These are phyloP conservation scores for Colletotrichum tropicicola DNA, from an alignment of 2,329 filamentous ascomycete genomes.

Conservation along the genomic window DNA sequence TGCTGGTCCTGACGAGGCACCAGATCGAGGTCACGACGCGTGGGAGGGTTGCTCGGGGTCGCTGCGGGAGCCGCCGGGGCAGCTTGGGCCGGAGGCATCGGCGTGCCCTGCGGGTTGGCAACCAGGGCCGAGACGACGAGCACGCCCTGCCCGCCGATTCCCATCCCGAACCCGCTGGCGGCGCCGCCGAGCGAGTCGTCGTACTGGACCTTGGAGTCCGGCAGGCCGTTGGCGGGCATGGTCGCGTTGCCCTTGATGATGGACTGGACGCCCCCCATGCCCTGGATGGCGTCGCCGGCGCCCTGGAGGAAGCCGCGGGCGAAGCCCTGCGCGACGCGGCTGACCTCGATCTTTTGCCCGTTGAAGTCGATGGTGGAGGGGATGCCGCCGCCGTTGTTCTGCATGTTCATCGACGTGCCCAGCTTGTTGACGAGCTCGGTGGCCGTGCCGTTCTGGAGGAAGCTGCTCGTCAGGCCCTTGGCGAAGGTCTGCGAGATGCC, in stretches of 20 bases:
- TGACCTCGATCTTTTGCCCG: constrained; percentile 33
- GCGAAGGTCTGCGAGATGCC: constrained; percentile 37
- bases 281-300: constrained; percentile 42
- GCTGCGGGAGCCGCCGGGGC: background rate
- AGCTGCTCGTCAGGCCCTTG: constrained; percentile 39
- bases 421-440: constrained; percentile 34
- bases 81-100: background rate
- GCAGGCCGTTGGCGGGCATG: constrained; percentile 27
- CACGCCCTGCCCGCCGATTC: constrained; percentile 43
- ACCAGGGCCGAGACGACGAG: constrained; percentile 40
- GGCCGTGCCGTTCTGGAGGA: constrained; percentile 42
- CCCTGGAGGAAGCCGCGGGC: constrained; percentile 45
- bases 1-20: constrained; percentile 16
- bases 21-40: background rate
- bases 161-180: constrained; percentile 44
- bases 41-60: background rate
- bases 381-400: constrained; percentile 18
- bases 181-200: constrained; percentile 46
- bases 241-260: constrained; percentile 39
- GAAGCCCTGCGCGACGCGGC: constrained; percentile 43
- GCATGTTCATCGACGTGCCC: background rate
- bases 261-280: constrained; percentile 42
- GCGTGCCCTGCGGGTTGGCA: constrained; percentile 29
- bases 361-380: constrained; percentile 30
- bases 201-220: constrained; percentile 38